These are phyloP conservation scores for Tulasnella sp. DNA, from an alignment of 768 basidiomycete species.

Conservation along the genomic window DNA sequence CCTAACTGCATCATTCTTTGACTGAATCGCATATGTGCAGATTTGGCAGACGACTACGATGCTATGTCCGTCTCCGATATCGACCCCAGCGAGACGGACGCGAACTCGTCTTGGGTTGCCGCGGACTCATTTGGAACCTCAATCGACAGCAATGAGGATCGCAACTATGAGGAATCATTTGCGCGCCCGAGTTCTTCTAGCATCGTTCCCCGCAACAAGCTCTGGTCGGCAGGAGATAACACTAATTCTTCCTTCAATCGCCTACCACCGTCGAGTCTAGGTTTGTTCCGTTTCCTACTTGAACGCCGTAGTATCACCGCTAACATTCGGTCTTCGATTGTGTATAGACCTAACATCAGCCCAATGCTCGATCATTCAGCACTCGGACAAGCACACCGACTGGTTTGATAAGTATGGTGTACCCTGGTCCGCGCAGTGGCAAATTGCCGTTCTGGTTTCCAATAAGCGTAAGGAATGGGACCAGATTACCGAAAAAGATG, in stretches of 20 bases:
- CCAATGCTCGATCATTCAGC: not conserved
- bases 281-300: not conserved
- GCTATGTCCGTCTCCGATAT: too few relatives aligned
- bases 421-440: constrained; percentile 52
- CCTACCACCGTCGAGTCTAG: not conserved
- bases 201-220: too few relatives aligned
- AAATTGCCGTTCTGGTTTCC: constrained; percentile 49
- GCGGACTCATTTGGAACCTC: too few relatives aligned
- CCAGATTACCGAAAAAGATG: constrained; percentile 36
- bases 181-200: too few relatives aligned
- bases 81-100: too few relatives aligned
- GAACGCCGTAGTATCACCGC: not conserved
- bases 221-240: not conserved
- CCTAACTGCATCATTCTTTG: too few relatives aligned
- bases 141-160: too few relatives aligned
- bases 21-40: too few relatives aligned
- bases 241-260: not conserved
- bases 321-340: not conserved
- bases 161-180: too few relatives aligned
- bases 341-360: not conserved
- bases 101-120: too few relatives aligned
- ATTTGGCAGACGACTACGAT: too few relatives aligned
- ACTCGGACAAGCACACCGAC: not conserved
- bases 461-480: constrained; percentile 35
- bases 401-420: constrained; percentile 38